phyloP scores from a whole-genome alignment of 495 filamentous ascomycete species.

The Amniculicola lignicola region DNA sequence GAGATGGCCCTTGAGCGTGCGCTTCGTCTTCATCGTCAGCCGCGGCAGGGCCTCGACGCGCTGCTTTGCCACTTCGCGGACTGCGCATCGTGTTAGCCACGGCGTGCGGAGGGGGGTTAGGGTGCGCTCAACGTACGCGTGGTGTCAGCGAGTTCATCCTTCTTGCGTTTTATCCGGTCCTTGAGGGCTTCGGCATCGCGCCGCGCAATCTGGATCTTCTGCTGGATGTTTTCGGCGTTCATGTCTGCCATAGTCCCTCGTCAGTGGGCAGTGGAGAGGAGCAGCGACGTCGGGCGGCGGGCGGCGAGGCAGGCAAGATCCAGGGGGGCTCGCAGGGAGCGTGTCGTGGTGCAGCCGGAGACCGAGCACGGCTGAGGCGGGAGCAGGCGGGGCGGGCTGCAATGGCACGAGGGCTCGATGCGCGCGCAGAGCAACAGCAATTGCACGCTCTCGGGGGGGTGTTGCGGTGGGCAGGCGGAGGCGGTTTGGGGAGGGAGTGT shows the following conservation, averaged over 20 bases:
- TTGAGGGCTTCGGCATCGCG: slow-evolving; percentile 97
- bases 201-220: slow-evolving; percentile 91
- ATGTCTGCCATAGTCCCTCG: slow-evolving; percentile 52
- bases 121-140: slow-evolving; percentile 66
- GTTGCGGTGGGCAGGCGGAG: slow-evolving; percentile 28
- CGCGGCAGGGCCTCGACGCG: slow-evolving; percentile 85
- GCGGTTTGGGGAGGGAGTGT: slow-evolving; percentile 3
- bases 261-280: slow-evolving; percentile 1
- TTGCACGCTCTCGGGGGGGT: slow-evolving; percentile 22
- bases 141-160: slow-evolving; percentile 97
- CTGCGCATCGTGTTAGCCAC: slow-evolving; percentile 50
- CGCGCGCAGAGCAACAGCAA: slow-evolving; percentile 30
- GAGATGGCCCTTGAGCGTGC: slow-evolving; percentile 92
- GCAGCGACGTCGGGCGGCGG: not conserved
- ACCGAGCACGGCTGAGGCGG: slow-evolving; percentile 28
- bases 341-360: slow-evolving; percentile 15
- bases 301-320: slow-evolving; percentile 29
- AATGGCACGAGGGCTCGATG: slow-evolving; percentile 17
- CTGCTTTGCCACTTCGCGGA: slow-evolving; percentile 84
- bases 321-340: slow-evolving; percentile 32
- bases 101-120: not conserved
- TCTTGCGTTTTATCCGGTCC: slow-evolving; percentile 98
- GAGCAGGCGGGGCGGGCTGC: slow-evolving; percentile 2
- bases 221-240: slow-evolving; percentile 71
- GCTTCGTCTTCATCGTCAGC: slow-evolving; percentile 93